Percentiles rank a stretch among this genome's conserved stretches.
Conservation (phyloP, 495 filamentous ascomycete genomes). For the Aspergillus indologenus region DNA sequence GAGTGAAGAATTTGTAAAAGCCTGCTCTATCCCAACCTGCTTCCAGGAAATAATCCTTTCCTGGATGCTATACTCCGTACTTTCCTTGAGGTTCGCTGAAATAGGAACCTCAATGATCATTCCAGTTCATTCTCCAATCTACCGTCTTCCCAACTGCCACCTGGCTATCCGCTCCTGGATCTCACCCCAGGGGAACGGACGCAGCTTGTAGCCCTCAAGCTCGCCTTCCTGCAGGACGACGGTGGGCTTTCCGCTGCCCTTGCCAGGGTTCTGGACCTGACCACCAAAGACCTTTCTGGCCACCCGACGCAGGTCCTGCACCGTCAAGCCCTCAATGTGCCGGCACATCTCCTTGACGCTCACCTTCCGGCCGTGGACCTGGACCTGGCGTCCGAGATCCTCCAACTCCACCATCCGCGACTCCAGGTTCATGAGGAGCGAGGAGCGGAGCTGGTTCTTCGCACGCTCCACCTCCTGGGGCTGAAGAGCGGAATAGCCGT, state of each 20-base stretch:
- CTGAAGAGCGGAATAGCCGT: slow-evolving; percentile 65
- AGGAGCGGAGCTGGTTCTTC: slow-evolving; percentile 93
- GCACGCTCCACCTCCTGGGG: slow-evolving; percentile 83
- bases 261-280: slow-evolving; percentile 67
- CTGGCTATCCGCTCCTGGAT: slow-evolving; percentile 79
- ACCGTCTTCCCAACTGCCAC: slow-evolving; percentile 79
- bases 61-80: not conserved
- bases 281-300: slow-evolving; percentile 77
- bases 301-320: slow-evolving; percentile 81
- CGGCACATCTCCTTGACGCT: slow-evolving; percentile 89
- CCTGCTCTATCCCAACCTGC: slow-evolving; percentile 11
- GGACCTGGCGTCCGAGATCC: slow-evolving; percentile 92
- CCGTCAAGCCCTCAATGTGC: slow-evolving; percentile 77
- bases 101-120: not conserved
- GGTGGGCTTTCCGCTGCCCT: slow-evolving; percentile 86
- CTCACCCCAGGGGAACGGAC: slow-evolving; percentile 73
- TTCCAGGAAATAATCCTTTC: slow-evolving; percentile 4
- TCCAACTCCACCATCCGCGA: slow-evolving; percentile 97
- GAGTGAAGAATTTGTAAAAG: slow-evolving; percentile 16
- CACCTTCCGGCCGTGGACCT: slow-evolving; percentile 89
- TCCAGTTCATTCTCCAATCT: slow-evolving; percentile 17
- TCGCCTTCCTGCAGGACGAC: slow-evolving; percentile 83
- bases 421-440: slow-evolving; percentile 96
- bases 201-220: slow-evolving; percentile 42
- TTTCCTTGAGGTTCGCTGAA: not conserved